Evolutionary conservation across 1,139 yeast genomes (phyloP).

Genomic region (Geotrichum candidum): DNA sequence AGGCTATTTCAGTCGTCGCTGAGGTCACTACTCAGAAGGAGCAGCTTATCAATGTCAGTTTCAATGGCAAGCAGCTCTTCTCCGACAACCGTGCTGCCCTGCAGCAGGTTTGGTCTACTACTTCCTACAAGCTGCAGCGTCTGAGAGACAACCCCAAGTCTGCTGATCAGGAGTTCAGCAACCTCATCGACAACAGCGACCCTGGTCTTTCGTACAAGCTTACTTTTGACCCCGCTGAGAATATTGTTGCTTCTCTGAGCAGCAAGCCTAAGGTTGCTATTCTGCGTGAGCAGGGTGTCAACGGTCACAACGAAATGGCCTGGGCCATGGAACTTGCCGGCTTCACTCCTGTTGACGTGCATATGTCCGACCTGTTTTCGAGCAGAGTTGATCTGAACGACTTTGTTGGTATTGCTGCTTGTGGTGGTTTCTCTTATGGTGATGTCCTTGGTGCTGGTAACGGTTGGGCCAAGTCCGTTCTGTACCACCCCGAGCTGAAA

Average conservation of each 20-base stretch:
- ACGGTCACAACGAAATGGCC: conserved; percentile 98
- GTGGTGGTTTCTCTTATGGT: conserved; percentile 99
- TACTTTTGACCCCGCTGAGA: conserved; percentile 46
- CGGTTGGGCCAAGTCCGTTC: conserved; percentile 98
- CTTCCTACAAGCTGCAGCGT: conserved; percentile 85
- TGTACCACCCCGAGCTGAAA: conserved; percentile 75
- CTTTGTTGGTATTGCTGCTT: conserved; percentile 93
- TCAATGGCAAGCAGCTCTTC: conserved; percentile 46
- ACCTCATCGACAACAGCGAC: conserved; percentile 71
- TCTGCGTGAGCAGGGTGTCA: conserved; percentile 97
- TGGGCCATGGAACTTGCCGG: conserved; percentile 96
- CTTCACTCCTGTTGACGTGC: conserved; percentile 86
- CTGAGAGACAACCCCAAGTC: conserved; percentile 90
- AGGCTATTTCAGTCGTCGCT: conserved; percentile 60
- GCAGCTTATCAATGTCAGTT: conserved; percentile 48
- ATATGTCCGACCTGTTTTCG: conserved; percentile 84
- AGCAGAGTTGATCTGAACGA: conserved; percentile 69
- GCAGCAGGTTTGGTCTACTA: conserved; percentile 81
- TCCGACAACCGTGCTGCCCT: conserved; percentile 58
- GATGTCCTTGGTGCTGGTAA: conserved; percentile 98
- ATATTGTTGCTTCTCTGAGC: conserved; percentile 33
- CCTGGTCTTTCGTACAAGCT: conserved; percentile 86
- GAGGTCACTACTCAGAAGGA: conserved; percentile 48
- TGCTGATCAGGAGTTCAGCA: conserved; percentile 77
- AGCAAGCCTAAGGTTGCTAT: conserved; percentile 85